Evolutionary conservation across 208 protist species (phyloP).

Genomic region (Blastocrithidia nonstop): DNA sequence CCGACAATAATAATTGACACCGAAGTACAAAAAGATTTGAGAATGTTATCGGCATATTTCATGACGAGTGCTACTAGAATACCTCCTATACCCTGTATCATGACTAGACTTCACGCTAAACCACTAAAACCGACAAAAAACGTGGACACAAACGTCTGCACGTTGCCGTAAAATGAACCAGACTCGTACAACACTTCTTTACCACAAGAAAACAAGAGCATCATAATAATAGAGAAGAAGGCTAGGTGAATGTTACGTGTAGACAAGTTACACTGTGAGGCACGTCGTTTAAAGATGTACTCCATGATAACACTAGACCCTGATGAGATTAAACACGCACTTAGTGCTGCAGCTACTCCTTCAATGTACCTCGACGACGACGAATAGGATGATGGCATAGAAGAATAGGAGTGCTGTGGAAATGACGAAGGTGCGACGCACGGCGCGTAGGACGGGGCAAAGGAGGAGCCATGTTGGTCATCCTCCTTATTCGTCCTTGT

Average conservation of each 20-base stretch:
- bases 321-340: constrained; percentile 19
- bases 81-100: constrained; percentile 36
- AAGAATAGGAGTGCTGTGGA: too few relatives aligned
- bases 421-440: too few relatives aligned
- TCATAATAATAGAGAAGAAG: constrained; percentile 19
- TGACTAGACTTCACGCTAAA: constrained; percentile 30
- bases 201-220: neutral
- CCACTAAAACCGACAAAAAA: constrained; percentile 40
- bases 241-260: constrained; percentile 21
- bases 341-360: constrained; percentile 8
- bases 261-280: constrained; percentile 5
- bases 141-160: constrained; percentile 1
- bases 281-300: constrained; percentile 35
- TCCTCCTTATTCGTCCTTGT: neutral
- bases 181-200: neutral
- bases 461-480: neutral
- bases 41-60: constrained; percentile 59
- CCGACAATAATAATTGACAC: constrained; percentile 26
- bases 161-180: neutral
- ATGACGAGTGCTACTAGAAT: constrained; percentile 49
- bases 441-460: neutral
- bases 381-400: neutral
- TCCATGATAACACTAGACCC: constrained; percentile 42
- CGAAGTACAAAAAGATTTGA: constrained; percentile 47
- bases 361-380: neutral